Conservation (phyloP, 2,329 filamentous ascomycete species). For the Trichoderma brevicompactum region DNA sequence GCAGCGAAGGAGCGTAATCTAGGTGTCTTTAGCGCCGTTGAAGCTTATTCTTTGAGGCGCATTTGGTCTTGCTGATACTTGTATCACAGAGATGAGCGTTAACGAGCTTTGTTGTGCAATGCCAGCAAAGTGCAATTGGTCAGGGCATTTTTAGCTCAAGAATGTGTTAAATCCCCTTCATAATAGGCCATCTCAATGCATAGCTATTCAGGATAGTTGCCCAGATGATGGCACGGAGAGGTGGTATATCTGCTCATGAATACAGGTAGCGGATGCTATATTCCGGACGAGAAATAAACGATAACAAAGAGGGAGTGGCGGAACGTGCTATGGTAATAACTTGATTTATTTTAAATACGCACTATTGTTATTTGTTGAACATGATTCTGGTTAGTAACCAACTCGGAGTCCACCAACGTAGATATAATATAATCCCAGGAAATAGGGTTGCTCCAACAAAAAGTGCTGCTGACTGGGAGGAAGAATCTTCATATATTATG, state of each 20-base stretch:
- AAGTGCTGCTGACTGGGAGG: too few species aligned
- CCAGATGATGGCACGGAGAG: not conserved
- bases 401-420: too few species aligned
- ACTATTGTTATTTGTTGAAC: too few species aligned
- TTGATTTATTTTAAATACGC: too few species aligned
- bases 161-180: not conserved
- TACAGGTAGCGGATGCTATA: not conserved
- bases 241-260: not conserved
- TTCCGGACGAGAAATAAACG: not conserved
- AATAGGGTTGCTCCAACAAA: too few species aligned
- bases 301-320: too few species aligned
- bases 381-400: too few species aligned
- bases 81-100: not conserved
- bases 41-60: not conserved
- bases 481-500: too few species aligned
- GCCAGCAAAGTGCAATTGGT: not conserved
- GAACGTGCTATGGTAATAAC: too few species aligned
- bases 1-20: not conserved
- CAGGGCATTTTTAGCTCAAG: not conserved
- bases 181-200: not conserved
- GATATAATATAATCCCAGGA: too few species aligned
- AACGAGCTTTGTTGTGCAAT: not conserved
- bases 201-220: not conserved
- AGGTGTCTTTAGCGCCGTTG: not conserved
- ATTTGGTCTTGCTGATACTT: not conserved